phyloP scores from a whole-genome alignment of 2,329 filamentous ascomycete species.

The Aspergillus piperis region DNA sequence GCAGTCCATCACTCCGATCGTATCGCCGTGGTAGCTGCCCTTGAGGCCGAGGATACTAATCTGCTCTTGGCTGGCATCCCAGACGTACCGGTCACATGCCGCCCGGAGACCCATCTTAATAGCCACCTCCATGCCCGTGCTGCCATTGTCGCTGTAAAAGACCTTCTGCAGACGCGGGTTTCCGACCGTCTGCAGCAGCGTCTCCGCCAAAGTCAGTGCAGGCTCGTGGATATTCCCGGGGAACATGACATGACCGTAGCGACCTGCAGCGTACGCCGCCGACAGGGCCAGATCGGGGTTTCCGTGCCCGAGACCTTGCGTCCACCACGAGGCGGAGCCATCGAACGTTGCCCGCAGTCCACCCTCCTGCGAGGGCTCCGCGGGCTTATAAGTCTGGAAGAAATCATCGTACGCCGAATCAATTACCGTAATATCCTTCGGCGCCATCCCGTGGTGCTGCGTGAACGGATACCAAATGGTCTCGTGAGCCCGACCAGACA shows the following conservation, averaged over 20 bases:
- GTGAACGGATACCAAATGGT: constrained; percentile 87
- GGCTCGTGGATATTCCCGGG: constrained; percentile 78
- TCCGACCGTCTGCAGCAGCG: constrained; percentile 58
- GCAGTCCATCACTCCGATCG: constrained; percentile 84
- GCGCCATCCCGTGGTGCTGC: constrained; percentile 67
- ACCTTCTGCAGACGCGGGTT: constrained; percentile 70
- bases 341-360: constrained; percentile 71
- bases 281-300: constrained; percentile 71
- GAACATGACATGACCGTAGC: constrained; percentile 89
- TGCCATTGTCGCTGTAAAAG: constrained; percentile 83
- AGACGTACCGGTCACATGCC: constrained; percentile 65
- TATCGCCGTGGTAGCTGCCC: constrained; percentile 84
- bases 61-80: constrained; percentile 58
- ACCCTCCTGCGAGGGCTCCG: constrained; percentile 18
- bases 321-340: constrained; percentile 89
- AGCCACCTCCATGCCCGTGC: constrained; percentile 80
- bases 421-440: constrained; percentile 69
- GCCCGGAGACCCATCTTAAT: constrained; percentile 82
- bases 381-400: constrained; percentile 63
- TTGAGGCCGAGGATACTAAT: constrained; percentile 73
- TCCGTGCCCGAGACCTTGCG: constrained; percentile 79
- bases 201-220: constrained; percentile 68
- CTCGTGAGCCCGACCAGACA: constrained; percentile 62
- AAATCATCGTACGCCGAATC: constrained; percentile 79
- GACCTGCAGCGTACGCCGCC: constrained; percentile 76